These are phyloP conservation scores for Magnolia officinalis DNA, from an alignment of 164 flowering plant species.

Conservation along the genomic window DNA sequence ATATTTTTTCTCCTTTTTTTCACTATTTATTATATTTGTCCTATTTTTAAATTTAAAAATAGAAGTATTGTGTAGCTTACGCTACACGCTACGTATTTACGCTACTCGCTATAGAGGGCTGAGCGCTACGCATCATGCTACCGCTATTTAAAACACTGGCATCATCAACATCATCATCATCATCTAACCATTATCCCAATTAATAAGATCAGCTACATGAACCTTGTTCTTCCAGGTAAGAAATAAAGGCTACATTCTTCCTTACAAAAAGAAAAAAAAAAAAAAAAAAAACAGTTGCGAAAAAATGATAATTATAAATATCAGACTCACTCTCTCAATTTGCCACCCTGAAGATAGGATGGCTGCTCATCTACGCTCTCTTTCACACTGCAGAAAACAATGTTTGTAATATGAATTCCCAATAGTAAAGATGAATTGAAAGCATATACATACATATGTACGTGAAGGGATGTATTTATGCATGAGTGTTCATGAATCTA, in stretches of 20 bases:
- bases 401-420: conserved; percentile 1
- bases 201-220: conserved; percentile 51
- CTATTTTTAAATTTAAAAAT: no score
- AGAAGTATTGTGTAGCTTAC: no score
- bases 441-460: background rate
- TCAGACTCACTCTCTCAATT: conserved; percentile 83
- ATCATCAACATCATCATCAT: no score
- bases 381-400: conserved; percentile 65
- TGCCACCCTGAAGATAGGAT: conserved; percentile 70
- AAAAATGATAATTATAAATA: background rate
- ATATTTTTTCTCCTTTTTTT: no score
- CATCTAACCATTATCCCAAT: no score
- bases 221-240: background rate
- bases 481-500: background rate
- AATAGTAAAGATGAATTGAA: background rate
- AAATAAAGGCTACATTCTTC: background rate
- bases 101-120: no score
- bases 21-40: no score
- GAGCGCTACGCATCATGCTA: no score
- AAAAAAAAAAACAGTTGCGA: background rate
- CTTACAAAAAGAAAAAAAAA: background rate
- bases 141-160: no score
- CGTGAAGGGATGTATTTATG: background rate
- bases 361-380: conserved; percentile 91
- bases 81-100: no score